Conservation (phyloP, 1,284 basidiomycete genomes). For the Fomitopsis pinicola region DNA sequence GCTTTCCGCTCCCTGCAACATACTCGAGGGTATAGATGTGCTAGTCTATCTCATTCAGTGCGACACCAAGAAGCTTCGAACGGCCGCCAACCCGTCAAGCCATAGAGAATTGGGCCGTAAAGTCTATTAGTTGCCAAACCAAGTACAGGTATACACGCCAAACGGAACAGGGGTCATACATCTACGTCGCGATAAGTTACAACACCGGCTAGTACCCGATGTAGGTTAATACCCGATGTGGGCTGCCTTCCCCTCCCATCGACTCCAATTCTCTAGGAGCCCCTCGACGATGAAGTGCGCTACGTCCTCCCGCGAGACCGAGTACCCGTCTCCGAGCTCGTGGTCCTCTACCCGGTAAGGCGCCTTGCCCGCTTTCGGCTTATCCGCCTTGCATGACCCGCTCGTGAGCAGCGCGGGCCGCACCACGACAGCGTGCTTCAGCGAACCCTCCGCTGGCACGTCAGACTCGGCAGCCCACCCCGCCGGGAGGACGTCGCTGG, state of each 20-base stretch:
- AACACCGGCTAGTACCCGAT: neutral
- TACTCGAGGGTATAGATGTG: too few species aligned
- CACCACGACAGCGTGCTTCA: constrained; percentile 44
- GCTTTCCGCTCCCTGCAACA: too few species aligned
- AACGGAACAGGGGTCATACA: too few species aligned
- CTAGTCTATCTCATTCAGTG: too few species aligned
- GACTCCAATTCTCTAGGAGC: constrained; percentile 43
- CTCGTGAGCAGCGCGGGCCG: constrained; percentile 55
- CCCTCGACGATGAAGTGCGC: constrained; percentile 61
- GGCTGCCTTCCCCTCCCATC: constrained; percentile 45
- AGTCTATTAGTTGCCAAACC: too few species aligned
- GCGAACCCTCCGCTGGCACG: constrained; percentile 36
- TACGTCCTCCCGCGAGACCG: constrained; percentile 58
- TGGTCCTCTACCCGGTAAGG: constrained; percentile 36
- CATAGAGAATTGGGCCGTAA: too few species aligned
- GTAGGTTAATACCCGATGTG: constrained; percentile 29
- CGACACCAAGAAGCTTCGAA: too few species aligned
- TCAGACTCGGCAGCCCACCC: constrained; percentile 37
- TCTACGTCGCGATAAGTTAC: too few species aligned
- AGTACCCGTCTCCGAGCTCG: constrained; percentile 38
- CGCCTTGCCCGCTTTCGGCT: constrained; percentile 18
- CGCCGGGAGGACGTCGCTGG: constrained; percentile 32
- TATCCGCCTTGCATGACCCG: constrained; percentile 48
- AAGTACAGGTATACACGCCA: too few species aligned
- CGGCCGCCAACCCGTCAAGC: too few species aligned